Evolutionary conservation across 306 rosid species (phyloP).

Genomic region (Prunus salicina): DNA sequence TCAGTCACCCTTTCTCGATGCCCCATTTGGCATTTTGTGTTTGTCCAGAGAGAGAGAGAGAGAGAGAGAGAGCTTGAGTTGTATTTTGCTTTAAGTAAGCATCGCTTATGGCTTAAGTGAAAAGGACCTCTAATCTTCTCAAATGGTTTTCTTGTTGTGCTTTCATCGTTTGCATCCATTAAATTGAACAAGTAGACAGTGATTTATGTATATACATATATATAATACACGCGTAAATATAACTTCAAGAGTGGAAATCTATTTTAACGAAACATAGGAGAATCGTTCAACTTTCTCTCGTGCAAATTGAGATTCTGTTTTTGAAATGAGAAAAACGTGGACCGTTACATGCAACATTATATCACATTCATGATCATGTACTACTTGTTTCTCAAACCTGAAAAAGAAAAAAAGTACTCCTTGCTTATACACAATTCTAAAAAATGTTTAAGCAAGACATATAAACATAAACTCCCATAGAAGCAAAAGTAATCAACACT

Average conservation of each 20-base stretch:
- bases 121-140: conserved; percentile 23
- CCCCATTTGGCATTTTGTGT: conserved; percentile 38
- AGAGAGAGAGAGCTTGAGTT: neutral
- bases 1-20: conserved; percentile 27
- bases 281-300: no score
- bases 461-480: neutral
- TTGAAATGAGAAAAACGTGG: no score
- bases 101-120: conserved; percentile 22
- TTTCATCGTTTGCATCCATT: neutral
- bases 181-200: neutral
- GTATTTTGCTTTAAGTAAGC: conserved; percentile 15
- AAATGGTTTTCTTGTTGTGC: neutral
- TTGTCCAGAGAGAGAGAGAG: conserved; percentile 13
- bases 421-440: no score
- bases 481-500: neutral
- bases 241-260: no score
- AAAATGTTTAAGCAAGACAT: neutral
- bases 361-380: no score
- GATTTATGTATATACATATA: neutral
- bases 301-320: no score
- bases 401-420: no score
- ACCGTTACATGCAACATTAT: no score
- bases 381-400: no score
- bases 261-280: no score
- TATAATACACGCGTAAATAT: no score